Evolutionary conservation across 1,284 basidiomycete genomes (phyloP).

Genomic region (Trametes versicolor): DNA sequence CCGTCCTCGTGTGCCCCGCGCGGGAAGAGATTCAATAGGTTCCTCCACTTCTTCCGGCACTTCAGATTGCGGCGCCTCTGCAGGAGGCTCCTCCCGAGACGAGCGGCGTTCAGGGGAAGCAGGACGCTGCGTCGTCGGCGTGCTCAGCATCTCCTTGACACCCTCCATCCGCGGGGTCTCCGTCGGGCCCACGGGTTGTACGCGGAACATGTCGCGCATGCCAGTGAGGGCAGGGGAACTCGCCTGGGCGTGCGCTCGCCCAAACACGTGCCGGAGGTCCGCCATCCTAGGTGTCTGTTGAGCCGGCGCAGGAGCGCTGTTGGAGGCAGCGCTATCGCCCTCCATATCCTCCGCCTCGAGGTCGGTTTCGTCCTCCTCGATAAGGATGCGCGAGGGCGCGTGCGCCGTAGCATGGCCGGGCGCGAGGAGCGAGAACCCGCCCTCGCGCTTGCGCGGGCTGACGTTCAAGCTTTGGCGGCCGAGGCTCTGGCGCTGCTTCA

Average conservation of each 20-base stretch:
- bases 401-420: conserved; percentile 30
- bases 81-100: neutral
- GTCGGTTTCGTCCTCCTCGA: conserved; percentile 35
- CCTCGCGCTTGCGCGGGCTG: conserved; percentile 38
- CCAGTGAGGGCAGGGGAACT: conserved; percentile 47
- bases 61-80: neutral
- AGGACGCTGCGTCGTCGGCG: conserved; percentile 41
- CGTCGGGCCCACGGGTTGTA: conserved; percentile 17
- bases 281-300: conserved; percentile 29
- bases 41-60: conserved; percentile 24
- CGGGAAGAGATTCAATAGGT: conserved; percentile 13
- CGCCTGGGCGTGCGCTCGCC: conserved; percentile 31
- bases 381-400: conserved; percentile 27
- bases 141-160: conserved; percentile 48
- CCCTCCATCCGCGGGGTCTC: conserved; percentile 50
- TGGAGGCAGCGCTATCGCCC: conserved; percentile 8
- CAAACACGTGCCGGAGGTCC: conserved; percentile 33
- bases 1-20: conserved; percentile 26
- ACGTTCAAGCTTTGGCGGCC: conserved; percentile 32
- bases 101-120: conserved; percentile 12
- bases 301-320: conserved; percentile 8
- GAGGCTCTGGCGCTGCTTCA: conserved; percentile 63
- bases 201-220: conserved; percentile 47
- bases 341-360: conserved; percentile 27
- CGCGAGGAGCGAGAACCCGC: conserved; percentile 45